phyloP scores from a whole-genome alignment of 1,139 yeast species.

The Kodamaea sp. region DNA sequence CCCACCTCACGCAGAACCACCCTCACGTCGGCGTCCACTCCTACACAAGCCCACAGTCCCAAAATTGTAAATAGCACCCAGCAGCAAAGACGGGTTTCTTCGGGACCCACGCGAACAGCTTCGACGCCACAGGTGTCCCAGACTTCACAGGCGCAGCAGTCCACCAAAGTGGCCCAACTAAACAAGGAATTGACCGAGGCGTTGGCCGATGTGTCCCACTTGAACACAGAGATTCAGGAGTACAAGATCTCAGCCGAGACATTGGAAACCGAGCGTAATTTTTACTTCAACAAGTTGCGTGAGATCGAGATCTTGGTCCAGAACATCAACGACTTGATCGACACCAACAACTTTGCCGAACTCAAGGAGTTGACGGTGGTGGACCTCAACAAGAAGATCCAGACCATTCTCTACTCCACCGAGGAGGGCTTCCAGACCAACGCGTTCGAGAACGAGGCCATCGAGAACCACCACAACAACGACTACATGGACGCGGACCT shows the following conservation, averaged over 20 bases:
- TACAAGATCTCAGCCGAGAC: slow-evolving; percentile 55
- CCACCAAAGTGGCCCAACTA: slow-evolving; percentile 12
- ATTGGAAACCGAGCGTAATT: slow-evolving; percentile 79
- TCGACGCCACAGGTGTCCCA: slow-evolving; percentile 4
- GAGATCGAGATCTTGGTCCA: slow-evolving; percentile 84
- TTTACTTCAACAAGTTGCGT: slow-evolving; percentile 85
- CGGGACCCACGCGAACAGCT: slow-evolving; percentile 5
- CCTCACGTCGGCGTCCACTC: slow-evolving; percentile 2
- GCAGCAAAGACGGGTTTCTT: slow-evolving; percentile 7
- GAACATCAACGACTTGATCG: slow-evolving; percentile 51
- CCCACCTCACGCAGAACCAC: slow-evolving; percentile 7
- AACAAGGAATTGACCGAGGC: slow-evolving; percentile 14
- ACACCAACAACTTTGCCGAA: slow-evolving; percentile 31
- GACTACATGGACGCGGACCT: slow-evolving; percentile 8
- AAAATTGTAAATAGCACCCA: slow-evolving; percentile 3
- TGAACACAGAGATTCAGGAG: slow-evolving; percentile 53
- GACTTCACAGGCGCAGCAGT: slow-evolving; percentile 3
- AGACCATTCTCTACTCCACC: slow-evolving; percentile 74
- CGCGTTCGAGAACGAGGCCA: slow-evolving; percentile 8
- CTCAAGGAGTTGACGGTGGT: slow-evolving; percentile 29
- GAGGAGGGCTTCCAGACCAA: slow-evolving; percentile 70
- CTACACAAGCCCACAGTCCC: slow-evolving; percentile 5
- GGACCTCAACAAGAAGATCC: slow-evolving; percentile 61
- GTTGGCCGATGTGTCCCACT: slow-evolving; percentile 34
- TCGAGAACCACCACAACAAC: slow-evolving; percentile 4